Evolutionary conservation across 2,329 filamentous ascomycete species (phyloP), one percentile per base, ranked within the genome.

Genomic region (Stagonosporopsis vannaccii): DNA sequence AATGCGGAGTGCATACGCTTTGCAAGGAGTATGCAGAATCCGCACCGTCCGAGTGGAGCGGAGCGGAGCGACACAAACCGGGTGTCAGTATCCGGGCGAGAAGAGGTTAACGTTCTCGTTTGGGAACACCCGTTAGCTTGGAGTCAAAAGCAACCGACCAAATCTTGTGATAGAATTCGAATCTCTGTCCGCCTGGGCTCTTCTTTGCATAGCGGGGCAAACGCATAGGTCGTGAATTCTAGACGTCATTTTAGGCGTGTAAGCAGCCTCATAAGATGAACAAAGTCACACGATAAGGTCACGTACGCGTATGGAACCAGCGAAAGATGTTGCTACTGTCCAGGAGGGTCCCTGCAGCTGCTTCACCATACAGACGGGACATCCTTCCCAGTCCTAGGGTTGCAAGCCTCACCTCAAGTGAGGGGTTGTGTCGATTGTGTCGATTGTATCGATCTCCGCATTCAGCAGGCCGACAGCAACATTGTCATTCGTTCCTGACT

Each of bases 401-500:
- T 42, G 42, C 42, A 43, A 47, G 36, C 42, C 35, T 45, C 39
- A 35, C 41, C 22, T 28, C 33, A 42, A 51, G 32, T 43, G 53
- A 56, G 53, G 53, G 53, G 47, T 48, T 35, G 33, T n/a, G 30
- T 32, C 30, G 30, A 32, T 36, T 37, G 37, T n/a, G 48, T 43
- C 43, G 30, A 32, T 36, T 37, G 37, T n/a, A 43, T 43, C 43
- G 42, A 56, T 56, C 42, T 36, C 41, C 30, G 26, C 36, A 26
- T 40, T 28, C n/a, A 43, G 47, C 43, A 43, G 30, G 37, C 53
- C 28, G 40, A 37, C 41, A 33, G 37, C 32, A 44, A 19, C 42
- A 15, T 25, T 37, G 42, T 37, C 33, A 26, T 30, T 25, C 42
- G 41, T 22, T 33, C 32, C 7, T 19, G 37, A 47, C 33, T 42